Base-by-base conservation (phyloP, 2,329 filamentous ascomycete genomes). In the Didymella exigua region DNA sequence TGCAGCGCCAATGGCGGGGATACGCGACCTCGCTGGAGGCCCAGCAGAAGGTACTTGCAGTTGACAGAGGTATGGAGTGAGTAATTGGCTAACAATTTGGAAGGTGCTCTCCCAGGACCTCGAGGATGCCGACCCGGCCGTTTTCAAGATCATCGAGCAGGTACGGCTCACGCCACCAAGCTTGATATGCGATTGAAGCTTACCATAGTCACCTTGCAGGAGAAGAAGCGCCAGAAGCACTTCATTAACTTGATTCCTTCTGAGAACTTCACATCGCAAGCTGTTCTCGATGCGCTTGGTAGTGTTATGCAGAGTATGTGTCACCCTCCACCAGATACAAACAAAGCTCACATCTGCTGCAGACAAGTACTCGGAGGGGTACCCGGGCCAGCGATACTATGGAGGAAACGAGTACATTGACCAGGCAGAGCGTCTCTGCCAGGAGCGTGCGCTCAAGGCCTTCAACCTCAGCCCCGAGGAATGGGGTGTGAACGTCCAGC, bases 181-280 rank as follows among this genome's bases (percentile, higher is more conserved):
- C 46, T 50, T 27, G 8, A 14, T 18, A 19, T 29, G 42, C 26
- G 24, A 40, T 23, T 18, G 31, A 45, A 53, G 38, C 67, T 70
- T 48, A 73, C 58, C 37, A 33, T 24, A 19, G 23, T 56, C 46
- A 21, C 29, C 37, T 21, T 60, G 51, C 60, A 96, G 91, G 95
- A 99, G 82, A 98, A 98, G 85, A 85, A 84, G 65, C 86, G 95
- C 66, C 95, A 99, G 78, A 96, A 96, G 78, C 92, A 98, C 77
- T 99, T 97, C 72, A 96, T 99, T 80, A 98, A 98, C 75, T 88
- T 99, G 76, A 99, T 99, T 72, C 93, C 95, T 74, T 98, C 95
- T 53, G 95, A 99, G 84, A 99, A 99, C 84, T 93, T 99, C 80
- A 99, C 95, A 55, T 99, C 95, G 61, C 92, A 93, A 70, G 93